These are phyloP conservation scores for Handroanthus guayacan DNA, from an alignment of 257 asterid species.

Conservation along the genomic window DNA sequence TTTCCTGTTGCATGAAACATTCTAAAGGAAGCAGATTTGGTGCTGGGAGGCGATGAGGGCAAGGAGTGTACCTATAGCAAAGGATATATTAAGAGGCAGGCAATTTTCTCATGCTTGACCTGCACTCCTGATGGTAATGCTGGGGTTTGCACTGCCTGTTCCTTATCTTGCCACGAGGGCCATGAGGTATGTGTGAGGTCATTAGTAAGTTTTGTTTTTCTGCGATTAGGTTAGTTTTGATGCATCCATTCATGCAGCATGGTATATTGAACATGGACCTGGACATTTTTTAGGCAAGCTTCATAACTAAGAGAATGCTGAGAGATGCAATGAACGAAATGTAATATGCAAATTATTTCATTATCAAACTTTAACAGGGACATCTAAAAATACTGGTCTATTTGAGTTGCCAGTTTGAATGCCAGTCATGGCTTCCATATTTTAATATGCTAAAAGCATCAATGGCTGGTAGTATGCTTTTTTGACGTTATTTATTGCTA, in stretches of 20 bases:
- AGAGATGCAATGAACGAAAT: conserved; percentile 1
- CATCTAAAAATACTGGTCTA: not conserved
- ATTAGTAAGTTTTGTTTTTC: not conserved
- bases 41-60: conserved; percentile 96
- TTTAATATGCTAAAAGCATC: not conserved
- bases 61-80: conserved; percentile 85
- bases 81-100: conserved; percentile 89
- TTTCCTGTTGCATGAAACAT: conserved; percentile 1
- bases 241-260: conserved; percentile 2
- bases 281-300: not conserved
- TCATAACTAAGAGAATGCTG: not conserved
- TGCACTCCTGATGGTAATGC: conserved; percentile 94
- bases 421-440: not conserved
- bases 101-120: conserved; percentile 89
- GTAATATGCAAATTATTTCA: not conserved
- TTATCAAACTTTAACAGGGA: not conserved
- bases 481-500: conserved; percentile 34
- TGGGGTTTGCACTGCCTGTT: conserved; percentile 94
- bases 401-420: conserved; percentile 1
- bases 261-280: not conserved
- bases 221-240: not conserved
- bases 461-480: not conserved
- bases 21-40: conserved; percentile 84
- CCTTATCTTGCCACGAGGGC: conserved; percentile 90
- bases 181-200: conserved; percentile 67